Evolutionary conservation across 192 early-diverging fungal genomes (phyloP).

Genomic region (Coemansia sp.): DNA sequence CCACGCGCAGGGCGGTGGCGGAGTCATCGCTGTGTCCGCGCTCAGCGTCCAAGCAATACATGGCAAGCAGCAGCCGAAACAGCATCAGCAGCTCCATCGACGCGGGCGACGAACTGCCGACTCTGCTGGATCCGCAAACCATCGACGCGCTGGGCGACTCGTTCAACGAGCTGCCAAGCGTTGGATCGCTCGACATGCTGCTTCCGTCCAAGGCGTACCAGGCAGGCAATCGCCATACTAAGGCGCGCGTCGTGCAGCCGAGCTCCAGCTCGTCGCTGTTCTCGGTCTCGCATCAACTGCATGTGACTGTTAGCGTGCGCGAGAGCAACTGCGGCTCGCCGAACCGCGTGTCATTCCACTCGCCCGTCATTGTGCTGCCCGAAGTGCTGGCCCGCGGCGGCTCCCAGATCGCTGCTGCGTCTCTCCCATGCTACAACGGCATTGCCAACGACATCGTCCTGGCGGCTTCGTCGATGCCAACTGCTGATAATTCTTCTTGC

Average conservation of each 20-base stretch:
- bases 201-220: conserved; percentile 1
- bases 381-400: conserved; percentile 18
- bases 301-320: conserved; percentile 21
- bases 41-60: neutral
- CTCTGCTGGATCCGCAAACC: conserved; percentile 26
- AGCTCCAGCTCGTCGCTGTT: conserved; percentile 34
- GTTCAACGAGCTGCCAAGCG: conserved; percentile 27
- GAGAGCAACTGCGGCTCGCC: conserved; percentile 12
- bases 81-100: neutral
- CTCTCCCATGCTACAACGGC: conserved; percentile 33
- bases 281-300: conserved; percentile 32
- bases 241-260: conserved; percentile 20
- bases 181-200: conserved; percentile 16
- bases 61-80: neutral
- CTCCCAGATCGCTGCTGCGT: conserved; percentile 2
- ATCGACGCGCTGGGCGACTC: conserved; percentile 43
- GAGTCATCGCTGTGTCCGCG: conserved; percentile 20
- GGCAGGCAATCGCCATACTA: neutral
- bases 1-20: conserved; percentile 16
- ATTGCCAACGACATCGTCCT: conserved; percentile 34
- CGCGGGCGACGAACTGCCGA: neutral
- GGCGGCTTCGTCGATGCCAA: conserved; percentile 9
- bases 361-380: conserved; percentile 38
- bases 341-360: conserved; percentile 10
- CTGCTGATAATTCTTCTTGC: neutral